Conservation (phyloP, 176 grass and related monocot species). For the Olyra latifolia region DNA sequence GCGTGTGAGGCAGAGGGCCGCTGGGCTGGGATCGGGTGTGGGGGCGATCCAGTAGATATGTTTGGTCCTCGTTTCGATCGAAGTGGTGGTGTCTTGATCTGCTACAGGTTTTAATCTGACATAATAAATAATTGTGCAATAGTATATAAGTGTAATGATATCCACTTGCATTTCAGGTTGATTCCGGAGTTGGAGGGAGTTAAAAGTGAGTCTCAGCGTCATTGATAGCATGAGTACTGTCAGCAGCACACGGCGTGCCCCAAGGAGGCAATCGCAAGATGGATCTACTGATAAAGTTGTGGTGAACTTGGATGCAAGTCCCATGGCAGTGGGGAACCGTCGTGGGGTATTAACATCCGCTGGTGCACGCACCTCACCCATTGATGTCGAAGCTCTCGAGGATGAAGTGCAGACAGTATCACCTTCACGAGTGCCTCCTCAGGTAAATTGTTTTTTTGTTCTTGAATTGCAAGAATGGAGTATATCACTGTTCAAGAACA, state of each 20-base stretch:
- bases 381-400: constrained; percentile 46
- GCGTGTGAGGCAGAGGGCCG: too few relatives aligned
- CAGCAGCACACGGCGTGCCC: constrained; percentile 2
- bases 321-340: background rate
- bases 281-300: constrained; percentile 40
- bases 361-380: constrained; percentile 38
- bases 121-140: background rate
- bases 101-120: background rate
- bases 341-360: too few relatives aligned
- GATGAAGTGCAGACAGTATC: constrained; percentile 49
- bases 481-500: background rate
- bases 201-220: constrained; percentile 8
- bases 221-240: constrained; percentile 38
- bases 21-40: too few relatives aligned
- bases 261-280: constrained; percentile 26
- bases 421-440: constrained; percentile 43
- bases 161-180: constrained; percentile 34
- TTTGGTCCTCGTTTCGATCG: too few relatives aligned
- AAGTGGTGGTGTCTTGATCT: too few relatives aligned
- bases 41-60: too few relatives aligned
- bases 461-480: background rate
- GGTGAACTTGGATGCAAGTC: constrained; percentile 24
- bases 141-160: background rate
- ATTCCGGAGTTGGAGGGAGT: background rate
- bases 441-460: background rate